Percentiles rank a stretch among this genome's conserved stretches.
Conservation (phyloP, 345 rosid genomes). For the Rhodomyrtus tomentosa region DNA sequence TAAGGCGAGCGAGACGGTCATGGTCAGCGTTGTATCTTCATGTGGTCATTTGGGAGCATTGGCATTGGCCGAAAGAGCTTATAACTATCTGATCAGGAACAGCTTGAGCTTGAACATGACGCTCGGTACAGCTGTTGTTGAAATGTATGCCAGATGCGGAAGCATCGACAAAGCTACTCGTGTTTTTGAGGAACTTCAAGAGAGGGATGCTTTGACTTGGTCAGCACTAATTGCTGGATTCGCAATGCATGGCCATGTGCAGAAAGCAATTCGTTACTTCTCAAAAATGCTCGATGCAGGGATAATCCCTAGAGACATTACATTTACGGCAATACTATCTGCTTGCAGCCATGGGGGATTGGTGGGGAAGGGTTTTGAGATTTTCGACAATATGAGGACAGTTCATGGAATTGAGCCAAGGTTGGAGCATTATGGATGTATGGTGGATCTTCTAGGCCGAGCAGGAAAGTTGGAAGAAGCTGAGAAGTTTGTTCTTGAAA, state of each 20-base stretch:
- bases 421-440: slow-evolving; percentile 73
- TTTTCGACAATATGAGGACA: slow-evolving; percentile 44
- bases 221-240: slow-evolving; percentile 56
- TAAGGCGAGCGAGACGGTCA: slow-evolving; percentile 48
- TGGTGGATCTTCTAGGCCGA: slow-evolving; percentile 68
- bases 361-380: slow-evolving; percentile 42
- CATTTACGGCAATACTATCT: slow-evolving; percentile 50
- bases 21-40: slow-evolving; percentile 63
- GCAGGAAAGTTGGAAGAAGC: slow-evolving; percentile 64
- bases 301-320: slow-evolving; percentile 42
- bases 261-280: slow-evolving; percentile 36
- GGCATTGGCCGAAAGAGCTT: slow-evolving; percentile 41
- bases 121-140: slow-evolving; percentile 61
- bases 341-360: slow-evolving; percentile 77
- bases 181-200: slow-evolving; percentile 36
- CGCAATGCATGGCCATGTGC: slow-evolving; percentile 54
- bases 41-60: slow-evolving; percentile 67
- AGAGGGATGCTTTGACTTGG: slow-evolving; percentile 55
- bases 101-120: slow-evolving; percentile 31
- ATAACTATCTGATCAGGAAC: slow-evolving; percentile 36
- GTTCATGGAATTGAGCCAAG: slow-evolving; percentile 39
- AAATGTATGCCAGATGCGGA: slow-evolving; percentile 74
- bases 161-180: slow-evolving; percentile 33
- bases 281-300: slow-evolving; percentile 34
- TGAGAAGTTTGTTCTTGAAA: slow-evolving; percentile 42